phyloP scores from a whole-genome alignment of 2,329 filamentous ascomycete species.

The Nakataea oryzae region DNA sequence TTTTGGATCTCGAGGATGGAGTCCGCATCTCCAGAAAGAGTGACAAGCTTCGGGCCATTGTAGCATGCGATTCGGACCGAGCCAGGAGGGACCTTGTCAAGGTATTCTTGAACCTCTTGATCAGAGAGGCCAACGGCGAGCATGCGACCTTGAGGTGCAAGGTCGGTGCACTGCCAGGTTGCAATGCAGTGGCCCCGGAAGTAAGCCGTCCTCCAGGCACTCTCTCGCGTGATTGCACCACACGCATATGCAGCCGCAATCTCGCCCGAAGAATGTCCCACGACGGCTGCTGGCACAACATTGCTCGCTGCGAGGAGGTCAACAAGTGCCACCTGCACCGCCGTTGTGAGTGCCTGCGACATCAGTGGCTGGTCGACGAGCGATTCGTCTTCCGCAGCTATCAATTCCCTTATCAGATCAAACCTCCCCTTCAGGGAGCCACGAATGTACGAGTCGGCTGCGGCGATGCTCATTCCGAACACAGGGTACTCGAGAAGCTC shows the following conservation, averaged over 20 bases:
- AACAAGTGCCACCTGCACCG: slow-evolving; percentile 23
- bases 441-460: slow-evolving; percentile 17
- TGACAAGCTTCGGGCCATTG: slow-evolving; percentile 24
- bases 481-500: slow-evolving; percentile 19
- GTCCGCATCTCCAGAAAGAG: slow-evolving; percentile 18
- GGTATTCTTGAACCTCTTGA: slow-evolving; percentile 21
- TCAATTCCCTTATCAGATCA: slow-evolving; percentile 11
- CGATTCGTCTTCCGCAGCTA: slow-evolving; percentile 4
- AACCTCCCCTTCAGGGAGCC: slow-evolving; percentile 12
- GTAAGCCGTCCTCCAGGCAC: slow-evolving; percentile 22
- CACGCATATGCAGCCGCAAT: slow-evolving; percentile 24
- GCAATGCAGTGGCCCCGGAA: slow-evolving; percentile 19
- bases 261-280: slow-evolving; percentile 25
- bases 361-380: slow-evolving; percentile 16
- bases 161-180: slow-evolving; percentile 9
- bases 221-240: slow-evolving; percentile 13
- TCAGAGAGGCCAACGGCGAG: slow-evolving; percentile 29
- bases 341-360: slow-evolving; percentile 19
- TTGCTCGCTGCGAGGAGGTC: slow-evolving; percentile 18
- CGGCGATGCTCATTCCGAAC: slow-evolving; percentile 16
- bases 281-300: slow-evolving; percentile 15
- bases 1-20: slow-evolving; percentile 6
- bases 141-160: slow-evolving; percentile 28
- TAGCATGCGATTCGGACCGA: slow-evolving; percentile 18
- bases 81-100: slow-evolving; percentile 10